phyloP scores from a whole-genome alignment of 805 yeast genomes.

The Wickerhamomyces silvicola region DNA sequence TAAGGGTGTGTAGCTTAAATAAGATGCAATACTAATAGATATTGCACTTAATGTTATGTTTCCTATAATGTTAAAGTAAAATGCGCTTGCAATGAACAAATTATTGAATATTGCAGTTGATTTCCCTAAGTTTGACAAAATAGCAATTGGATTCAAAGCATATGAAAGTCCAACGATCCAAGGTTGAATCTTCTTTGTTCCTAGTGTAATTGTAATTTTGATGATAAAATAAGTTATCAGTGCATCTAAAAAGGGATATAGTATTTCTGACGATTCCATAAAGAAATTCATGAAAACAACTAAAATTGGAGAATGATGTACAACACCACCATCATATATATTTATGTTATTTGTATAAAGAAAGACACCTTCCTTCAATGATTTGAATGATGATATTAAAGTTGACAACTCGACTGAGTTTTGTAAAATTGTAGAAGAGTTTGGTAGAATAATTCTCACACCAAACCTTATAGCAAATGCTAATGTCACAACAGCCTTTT shows the following conservation, averaged over 20 bases:
- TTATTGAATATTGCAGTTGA: constrained; percentile 61
- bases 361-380: constrained; percentile 61
- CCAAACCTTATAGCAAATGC: constrained; percentile 13
- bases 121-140: constrained; percentile 60
- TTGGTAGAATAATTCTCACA: constrained; percentile 13
- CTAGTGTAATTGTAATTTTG: constrained; percentile 34
- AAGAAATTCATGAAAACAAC: constrained; percentile 39
- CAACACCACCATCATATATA: constrained; percentile 79
- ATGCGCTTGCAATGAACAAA: constrained; percentile 43
- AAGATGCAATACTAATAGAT: constrained; percentile 55
- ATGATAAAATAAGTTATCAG: constrained; percentile 50
- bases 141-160: constrained; percentile 73
- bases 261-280: constrained; percentile 21
- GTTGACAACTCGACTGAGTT: constrained; percentile 59
- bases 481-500: constrained; percentile 7
- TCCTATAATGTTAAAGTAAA: constrained; percentile 37
- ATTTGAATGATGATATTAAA: constrained; percentile 63
- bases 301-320: constrained; percentile 79
- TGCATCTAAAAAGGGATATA: constrained; percentile 58
- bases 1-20: constrained; percentile 57
- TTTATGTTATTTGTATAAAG: constrained; percentile 49
- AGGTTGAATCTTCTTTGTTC: constrained; percentile 23
- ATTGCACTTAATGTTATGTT: constrained; percentile 40
- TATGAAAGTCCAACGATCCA: constrained; percentile 56
- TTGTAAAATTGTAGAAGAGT: constrained; percentile 13